Evolutionary conservation across 202 grass and related monocot species (phyloP).

Genomic region (Setaria italica): DNA sequence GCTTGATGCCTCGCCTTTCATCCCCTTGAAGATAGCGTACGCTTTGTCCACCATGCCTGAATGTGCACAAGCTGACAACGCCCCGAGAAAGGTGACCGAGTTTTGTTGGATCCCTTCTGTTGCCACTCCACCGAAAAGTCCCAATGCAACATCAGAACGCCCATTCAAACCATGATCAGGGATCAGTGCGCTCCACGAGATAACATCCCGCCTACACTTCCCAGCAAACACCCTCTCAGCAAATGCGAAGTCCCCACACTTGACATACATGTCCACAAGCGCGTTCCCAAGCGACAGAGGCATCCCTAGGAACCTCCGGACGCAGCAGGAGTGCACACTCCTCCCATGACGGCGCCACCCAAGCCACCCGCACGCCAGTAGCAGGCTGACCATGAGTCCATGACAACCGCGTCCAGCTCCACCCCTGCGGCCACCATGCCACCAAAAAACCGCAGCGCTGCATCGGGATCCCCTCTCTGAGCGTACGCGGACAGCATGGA

Average conservation of each 20-base stretch:
- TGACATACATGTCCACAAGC: slow-evolving; percentile 77
- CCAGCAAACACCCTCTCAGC: slow-evolving; percentile 56
- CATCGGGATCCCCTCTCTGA: slow-evolving; percentile 50
- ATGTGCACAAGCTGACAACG: slow-evolving; percentile 72
- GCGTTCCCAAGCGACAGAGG: slow-evolving; percentile 63
- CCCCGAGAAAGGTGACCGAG: slow-evolving; percentile 68
- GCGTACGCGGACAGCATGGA: slow-evolving; percentile 81
- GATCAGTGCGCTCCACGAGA: slow-evolving; percentile 84
- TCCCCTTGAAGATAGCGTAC: slow-evolving; percentile 56
- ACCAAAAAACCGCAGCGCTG: slow-evolving; percentile 58
- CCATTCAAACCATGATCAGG: slow-evolving; percentile 80
- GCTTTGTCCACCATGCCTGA: slow-evolving; percentile 74
- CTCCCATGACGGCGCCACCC: slow-evolving; percentile 59
- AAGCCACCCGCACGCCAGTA: slow-evolving; percentile 63
- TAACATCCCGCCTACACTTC: slow-evolving; percentile 62
- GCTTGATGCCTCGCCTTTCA: slow-evolving; percentile 51
- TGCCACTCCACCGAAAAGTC: slow-evolving; percentile 64
- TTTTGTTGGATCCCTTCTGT: slow-evolving; percentile 53
- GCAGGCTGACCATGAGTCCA: slow-evolving; percentile 60
- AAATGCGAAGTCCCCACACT: slow-evolving; percentile 66
- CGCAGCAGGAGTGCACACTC: slow-evolving; percentile 56
- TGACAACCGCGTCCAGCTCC: slow-evolving; percentile 63
- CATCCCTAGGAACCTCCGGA: slow-evolving; percentile 51
- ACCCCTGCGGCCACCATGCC: slow-evolving; percentile 52
- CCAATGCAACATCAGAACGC: slow-evolving; percentile 51